Percentiles rank a stretch among this genome's conserved stretches.
Evolutionary conservation across 805 yeast genomes (phyloP).

Genomic region (Aciculoconidium aculeatum): DNA sequence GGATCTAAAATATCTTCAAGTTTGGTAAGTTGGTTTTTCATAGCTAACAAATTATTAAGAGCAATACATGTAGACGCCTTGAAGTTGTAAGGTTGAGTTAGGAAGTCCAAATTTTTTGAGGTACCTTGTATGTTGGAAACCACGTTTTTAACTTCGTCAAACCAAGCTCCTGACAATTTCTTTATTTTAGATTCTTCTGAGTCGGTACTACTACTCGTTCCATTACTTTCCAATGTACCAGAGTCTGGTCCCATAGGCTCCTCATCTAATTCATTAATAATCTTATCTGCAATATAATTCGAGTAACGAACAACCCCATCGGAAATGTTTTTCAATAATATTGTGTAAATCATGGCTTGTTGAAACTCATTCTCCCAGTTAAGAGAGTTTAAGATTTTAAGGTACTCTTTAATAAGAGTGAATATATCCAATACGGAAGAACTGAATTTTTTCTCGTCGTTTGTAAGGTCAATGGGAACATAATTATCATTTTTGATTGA

Average conservation of each 20-base stretch:
- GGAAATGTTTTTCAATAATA: slow-evolving; percentile 56
- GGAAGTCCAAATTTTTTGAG: slow-evolving; percentile 21
- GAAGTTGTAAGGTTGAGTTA: slow-evolving; percentile 52
- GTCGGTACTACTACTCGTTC: slow-evolving; percentile 1
- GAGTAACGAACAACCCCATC: slow-evolving; percentile 53
- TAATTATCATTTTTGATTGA: slow-evolving; percentile 57
- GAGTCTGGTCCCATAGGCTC: slow-evolving; percentile 13
- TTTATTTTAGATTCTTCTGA: slow-evolving; percentile 3
- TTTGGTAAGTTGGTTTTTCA: slow-evolving; percentile 42
- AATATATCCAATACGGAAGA: slow-evolving; percentile 66
- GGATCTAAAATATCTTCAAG: slow-evolving; percentile 57
- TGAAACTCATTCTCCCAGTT: slow-evolving; percentile 66
- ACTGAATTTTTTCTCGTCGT: slow-evolving; percentile 41
- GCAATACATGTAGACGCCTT: slow-evolving; percentile 63
- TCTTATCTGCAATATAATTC: slow-evolving; percentile 27
- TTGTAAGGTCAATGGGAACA: slow-evolving; percentile 42
- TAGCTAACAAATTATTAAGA: slow-evolving; percentile 59
- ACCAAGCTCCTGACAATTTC: slow-evolving; percentile 30
- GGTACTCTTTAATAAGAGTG: slow-evolving; percentile 51
- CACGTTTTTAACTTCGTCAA: slow-evolving; percentile 49
- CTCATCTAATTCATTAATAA: slow-evolving; percentile 38
- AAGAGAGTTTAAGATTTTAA: slow-evolving; percentile 51
- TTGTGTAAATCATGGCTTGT: slow-evolving; percentile 54
- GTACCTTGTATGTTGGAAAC: slow-evolving; percentile 36
- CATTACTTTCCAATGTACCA: slow-evolving; percentile 14